Evolutionary conservation across 768 basidiomycete genomes (phyloP).

Genomic region (Boletus pseudo-olivaceus): DNA sequence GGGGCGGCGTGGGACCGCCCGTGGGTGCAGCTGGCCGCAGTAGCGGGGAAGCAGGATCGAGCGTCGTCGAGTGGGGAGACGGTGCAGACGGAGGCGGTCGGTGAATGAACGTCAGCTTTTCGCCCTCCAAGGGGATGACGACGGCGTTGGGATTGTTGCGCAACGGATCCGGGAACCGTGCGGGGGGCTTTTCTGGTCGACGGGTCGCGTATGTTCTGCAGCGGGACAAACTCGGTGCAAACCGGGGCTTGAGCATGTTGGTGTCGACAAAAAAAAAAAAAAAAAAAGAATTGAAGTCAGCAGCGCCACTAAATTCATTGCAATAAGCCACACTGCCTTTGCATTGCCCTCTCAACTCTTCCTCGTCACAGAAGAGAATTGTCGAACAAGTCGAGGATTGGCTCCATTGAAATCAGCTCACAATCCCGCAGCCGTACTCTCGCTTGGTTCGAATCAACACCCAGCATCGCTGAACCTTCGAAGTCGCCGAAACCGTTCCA

Average conservation of each 20-base stretch:
- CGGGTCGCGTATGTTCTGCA: slow-evolving; percentile 43
- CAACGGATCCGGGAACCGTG: slow-evolving; percentile 57
- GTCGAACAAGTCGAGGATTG: neutral
- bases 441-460: no score
- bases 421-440: neutral
- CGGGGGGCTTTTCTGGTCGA: slow-evolving; percentile 41
- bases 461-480: slow-evolving; percentile 43
- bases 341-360: neutral
- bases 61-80: slow-evolving; percentile 67
- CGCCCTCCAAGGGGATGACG: slow-evolving; percentile 48
- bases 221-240: neutral
- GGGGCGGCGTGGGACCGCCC: slow-evolving; percentile 43
- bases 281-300: neutral
- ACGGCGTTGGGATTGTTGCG: slow-evolving; percentile 48
- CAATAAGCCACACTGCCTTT: slow-evolving; percentile 1
- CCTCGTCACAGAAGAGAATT: slow-evolving; percentile 5
- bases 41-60: slow-evolving; percentile 68
- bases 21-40: slow-evolving; percentile 40
- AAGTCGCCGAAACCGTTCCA: slow-evolving; percentile 33
- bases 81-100: slow-evolving; percentile 80
- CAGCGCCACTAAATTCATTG: neutral
- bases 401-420: neutral
- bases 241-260: slow-evolving; percentile 22
- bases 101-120: slow-evolving; percentile 73
- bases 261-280: neutral